Base-by-base conservation (phyloP, 257 asterid species). In the Marsdenia floribunda region DNA sequence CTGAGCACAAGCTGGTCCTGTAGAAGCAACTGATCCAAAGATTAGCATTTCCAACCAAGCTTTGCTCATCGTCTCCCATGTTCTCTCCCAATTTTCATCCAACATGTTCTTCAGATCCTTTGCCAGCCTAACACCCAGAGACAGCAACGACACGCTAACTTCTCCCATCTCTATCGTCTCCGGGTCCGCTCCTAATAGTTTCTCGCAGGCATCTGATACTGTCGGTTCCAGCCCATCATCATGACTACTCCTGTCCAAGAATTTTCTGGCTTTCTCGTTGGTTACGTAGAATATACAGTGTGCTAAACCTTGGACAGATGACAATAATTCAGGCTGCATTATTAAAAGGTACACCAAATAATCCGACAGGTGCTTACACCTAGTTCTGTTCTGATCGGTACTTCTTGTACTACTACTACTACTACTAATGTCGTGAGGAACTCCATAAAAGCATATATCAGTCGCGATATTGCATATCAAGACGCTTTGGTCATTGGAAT, bases 401-500 rank as follows among this genome's bases (percentile, higher is more conserved):
- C 3, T 46, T 46, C 21, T 5, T 0, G 2, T 66, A 70, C 0
- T 29, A 29, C 33, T 29, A 29, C 33, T 29, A 29, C 33, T 29
- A 29, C 33, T 29, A 29, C 33, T 29, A 29, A 29, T 29, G 33
- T 29, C 33, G 1, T 29, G 1, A 29, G 33, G 33, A 29, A 13
- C 50, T 46, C 50, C 50, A 16, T 49, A 46, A 52, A 49, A 86
- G 75, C 87, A 86, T 3, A 84, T 79, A 16, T 88, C 90, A 7
- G 89, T 84, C 63, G 90, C 90, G 24, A 88, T 72, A 24, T 88
- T 90, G 87, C 90, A 88, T 11, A 82, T 0, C 6, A 86, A 77
- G 40, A 88, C 65, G 9, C 85, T 82, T 73, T 84, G 78, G 50
- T 86, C 92, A 37, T 79, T 86, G 24, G 50, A 46, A 46, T 46